These are phyloP conservation scores for Raddia distichophylla DNA, from an alignment of 176 grass and related monocot genomes.

Conservation along the genomic window DNA sequence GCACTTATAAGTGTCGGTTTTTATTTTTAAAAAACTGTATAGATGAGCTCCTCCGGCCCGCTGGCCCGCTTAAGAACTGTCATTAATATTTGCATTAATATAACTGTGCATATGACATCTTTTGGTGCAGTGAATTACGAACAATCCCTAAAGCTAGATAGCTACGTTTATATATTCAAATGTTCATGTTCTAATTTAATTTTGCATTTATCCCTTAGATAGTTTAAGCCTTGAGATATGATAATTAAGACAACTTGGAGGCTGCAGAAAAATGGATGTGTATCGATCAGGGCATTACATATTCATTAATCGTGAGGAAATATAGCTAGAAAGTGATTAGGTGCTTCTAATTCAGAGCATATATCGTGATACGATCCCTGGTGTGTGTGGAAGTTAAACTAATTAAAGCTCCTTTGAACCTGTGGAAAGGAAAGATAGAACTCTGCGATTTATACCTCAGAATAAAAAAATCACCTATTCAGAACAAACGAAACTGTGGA, in stretches of 20 bases:
- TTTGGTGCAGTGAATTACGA: background rate
- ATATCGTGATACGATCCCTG: slow-evolving; percentile 30
- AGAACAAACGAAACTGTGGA: no score
- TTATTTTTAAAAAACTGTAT: no score
- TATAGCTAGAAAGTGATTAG: slow-evolving; percentile 23
- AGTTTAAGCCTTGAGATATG: slow-evolving; percentile 37
- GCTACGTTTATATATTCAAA: slow-evolving; percentile 14
- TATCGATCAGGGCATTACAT: slow-evolving; percentile 32
- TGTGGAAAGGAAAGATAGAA: slow-evolving; percentile 11
- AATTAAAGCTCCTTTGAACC: slow-evolving; percentile 19
- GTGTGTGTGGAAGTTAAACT: slow-evolving; percentile 26
- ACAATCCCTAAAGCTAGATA: slow-evolving; percentile 23
- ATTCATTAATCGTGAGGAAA: background rate
- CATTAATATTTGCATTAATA: no score
- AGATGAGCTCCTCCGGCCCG: no score
- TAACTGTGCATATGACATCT: no score
- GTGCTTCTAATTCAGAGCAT: background rate
- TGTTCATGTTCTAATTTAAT: slow-evolving; percentile 8
- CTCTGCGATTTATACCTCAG: background rate
- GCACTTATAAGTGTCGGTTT: no score
- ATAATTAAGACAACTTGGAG: slow-evolving; percentile 40
- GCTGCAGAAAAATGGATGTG: slow-evolving; percentile 14
- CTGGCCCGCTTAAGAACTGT: no score
- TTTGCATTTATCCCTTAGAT: slow-evolving; percentile 18
- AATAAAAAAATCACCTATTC: no score